Percentiles rank a stretch among this genome's conserved stretches.
These are phyloP conservation scores for Ophiostoma australiae DNA, from an alignment of 2,329 filamentous ascomycete species.

Conservation along the genomic window DNA sequence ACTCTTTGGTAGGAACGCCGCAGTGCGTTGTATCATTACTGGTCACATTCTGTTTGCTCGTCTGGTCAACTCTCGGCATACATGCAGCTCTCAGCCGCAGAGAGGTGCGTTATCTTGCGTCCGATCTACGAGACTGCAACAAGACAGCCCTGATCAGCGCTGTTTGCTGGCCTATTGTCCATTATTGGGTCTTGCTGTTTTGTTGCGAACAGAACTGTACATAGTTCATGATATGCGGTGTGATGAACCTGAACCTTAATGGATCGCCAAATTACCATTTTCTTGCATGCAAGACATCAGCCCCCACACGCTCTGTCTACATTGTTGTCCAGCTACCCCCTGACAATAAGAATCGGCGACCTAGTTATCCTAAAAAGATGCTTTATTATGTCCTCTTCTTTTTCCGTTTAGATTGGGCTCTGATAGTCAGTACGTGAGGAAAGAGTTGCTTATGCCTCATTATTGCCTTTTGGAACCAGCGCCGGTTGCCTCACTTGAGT, in stretches of 20 bases:
- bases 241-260: neutral
- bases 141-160: neutral
- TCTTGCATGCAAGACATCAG: neutral
- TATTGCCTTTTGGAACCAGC: no score
- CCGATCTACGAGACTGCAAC: neutral
- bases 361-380: neutral
- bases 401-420: no score
- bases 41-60: neutral
- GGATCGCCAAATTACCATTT: neutral
- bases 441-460: no score
- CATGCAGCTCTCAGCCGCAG: neutral
- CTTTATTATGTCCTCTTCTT: no score
- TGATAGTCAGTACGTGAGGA: no score
- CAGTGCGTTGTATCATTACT: neutral
- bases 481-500: no score
- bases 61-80: no score
- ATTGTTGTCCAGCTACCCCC: no score
- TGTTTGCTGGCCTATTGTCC: no score
- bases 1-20: neutral
- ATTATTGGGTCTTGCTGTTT: neutral
- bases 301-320: neutral
- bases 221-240: conserved; percentile 9
- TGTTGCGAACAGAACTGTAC: neutral
- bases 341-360: no score
- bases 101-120: neutral